Evolutionary conservation across 225 moss, liverwort and hornwort species (phyloP).

Genomic region (Straminergon stramineum): DNA sequence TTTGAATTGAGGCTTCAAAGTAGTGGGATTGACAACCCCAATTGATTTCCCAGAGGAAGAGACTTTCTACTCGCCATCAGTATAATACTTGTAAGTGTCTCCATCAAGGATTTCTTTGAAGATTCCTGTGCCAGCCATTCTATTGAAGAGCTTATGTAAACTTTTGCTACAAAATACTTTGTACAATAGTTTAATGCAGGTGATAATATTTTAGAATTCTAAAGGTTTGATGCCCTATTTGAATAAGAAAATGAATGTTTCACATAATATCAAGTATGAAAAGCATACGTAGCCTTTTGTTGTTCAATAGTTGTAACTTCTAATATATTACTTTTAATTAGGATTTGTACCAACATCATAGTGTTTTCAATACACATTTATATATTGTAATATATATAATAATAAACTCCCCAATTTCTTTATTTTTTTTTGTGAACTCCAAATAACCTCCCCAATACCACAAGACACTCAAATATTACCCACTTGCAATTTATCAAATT

Average conservation of each 20-base stretch:
- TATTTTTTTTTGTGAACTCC: background rate
- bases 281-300: background rate
- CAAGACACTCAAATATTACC: background rate
- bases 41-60: constrained; percentile 50
- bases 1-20: constrained; percentile 66
- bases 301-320: background rate
- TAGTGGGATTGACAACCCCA: constrained; percentile 63
- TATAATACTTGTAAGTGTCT: constrained; percentile 63
- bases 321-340: background rate
- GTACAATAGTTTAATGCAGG: too few relatives aligned
- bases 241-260: background rate
- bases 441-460: background rate
- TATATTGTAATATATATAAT: background rate
- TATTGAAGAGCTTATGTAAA: background rate
- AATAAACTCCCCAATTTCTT: background rate
- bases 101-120: constrained; percentile 77
- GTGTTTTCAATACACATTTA: background rate
- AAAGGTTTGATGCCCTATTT: background rate
- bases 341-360: background rate
- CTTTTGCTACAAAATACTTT: background rate
- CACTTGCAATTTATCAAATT: background rate
- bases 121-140: constrained; percentile 57
- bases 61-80: constrained; percentile 64
- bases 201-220: too few relatives aligned
- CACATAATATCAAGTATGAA: background rate